phyloP scores from a whole-genome alignment of 371 early-diverging fungal genomes.

The Mucor saturninus region DNA sequence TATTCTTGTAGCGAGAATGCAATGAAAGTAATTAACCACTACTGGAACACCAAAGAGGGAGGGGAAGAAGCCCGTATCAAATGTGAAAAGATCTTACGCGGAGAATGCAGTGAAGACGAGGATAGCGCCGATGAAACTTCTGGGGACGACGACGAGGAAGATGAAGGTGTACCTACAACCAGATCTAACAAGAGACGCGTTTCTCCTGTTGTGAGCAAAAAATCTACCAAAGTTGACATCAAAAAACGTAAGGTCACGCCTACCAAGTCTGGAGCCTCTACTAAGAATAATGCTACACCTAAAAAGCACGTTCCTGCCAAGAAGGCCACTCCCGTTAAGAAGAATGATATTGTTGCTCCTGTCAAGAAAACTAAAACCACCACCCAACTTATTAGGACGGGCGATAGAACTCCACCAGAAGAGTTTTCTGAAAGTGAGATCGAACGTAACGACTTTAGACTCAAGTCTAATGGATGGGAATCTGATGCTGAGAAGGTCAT shows the following conservation, averaged over 20 bases:
- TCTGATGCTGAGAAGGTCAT: conserved; percentile 1
- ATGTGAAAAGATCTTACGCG: background rate
- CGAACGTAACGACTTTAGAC: conserved; percentile 2
- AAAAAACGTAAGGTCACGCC: background rate
- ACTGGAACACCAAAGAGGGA: conserved; percentile 18
- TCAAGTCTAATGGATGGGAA: background rate
- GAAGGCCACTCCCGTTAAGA: too few species aligned
- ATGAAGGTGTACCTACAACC: background rate
- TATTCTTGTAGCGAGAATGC: conserved; percentile 9
- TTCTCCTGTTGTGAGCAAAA: background rate
- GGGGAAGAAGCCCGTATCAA: background rate
- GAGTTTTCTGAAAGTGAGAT: conserved; percentile 17
- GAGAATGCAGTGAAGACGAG: background rate
- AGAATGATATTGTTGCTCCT: too few species aligned
- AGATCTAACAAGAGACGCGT: background rate
- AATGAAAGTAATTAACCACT: conserved; percentile 7
- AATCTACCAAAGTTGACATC: background rate
- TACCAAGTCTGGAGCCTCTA: background rate
- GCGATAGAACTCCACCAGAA: background rate
- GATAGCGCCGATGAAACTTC: background rate
- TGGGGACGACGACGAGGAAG: background rate
- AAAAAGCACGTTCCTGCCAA: too few species aligned
- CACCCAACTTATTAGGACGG: background rate
- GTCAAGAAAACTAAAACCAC: too few species aligned
- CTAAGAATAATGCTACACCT: too few species aligned